Percentiles rank a stretch among this genome's conserved stretches.
phyloP scores from a whole-genome alignment of 495 filamentous ascomycete species.

The Margaritispora aquatica region DNA sequence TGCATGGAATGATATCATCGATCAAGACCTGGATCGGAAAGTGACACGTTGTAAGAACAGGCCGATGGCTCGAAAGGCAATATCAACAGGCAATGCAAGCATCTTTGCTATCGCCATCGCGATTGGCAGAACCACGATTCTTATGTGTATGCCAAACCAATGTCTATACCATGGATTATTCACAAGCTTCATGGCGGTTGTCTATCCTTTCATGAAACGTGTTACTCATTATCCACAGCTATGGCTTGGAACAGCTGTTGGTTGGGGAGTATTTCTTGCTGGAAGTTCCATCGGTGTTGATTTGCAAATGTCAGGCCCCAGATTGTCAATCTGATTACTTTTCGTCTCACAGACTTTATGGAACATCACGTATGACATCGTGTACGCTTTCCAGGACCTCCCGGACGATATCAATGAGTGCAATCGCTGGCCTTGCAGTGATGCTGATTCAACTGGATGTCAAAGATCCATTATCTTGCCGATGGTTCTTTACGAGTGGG shows the following conservation, averaged over 20 bases:
- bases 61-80: constrained; percentile 41
- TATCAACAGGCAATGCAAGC: constrained; percentile 7
- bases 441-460: constrained; percentile 30
- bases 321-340: not conserved
- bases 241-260: constrained; percentile 21
- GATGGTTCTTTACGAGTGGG: constrained; percentile 35
- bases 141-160: constrained; percentile 1
- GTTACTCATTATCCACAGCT: constrained; percentile 32
- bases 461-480: constrained; percentile 31
- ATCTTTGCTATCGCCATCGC: not conserved
- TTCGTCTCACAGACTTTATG: constrained; percentile 28
- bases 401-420: constrained; percentile 33
- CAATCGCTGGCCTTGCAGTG: constrained; percentile 26
- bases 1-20: constrained; percentile 40
- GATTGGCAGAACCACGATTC: not conserved
- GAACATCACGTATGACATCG: constrained; percentile 40
- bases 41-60: constrained; percentile 33
- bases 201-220: constrained; percentile 30
- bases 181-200: constrained; percentile 3
- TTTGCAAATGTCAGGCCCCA: not conserved
- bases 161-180: constrained; percentile 8
- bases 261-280: not conserved
- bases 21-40: constrained; percentile 35
- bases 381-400: constrained; percentile 41
- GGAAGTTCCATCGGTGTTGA: not conserved